phyloP scores from a whole-genome alignment of 192 early-diverging fungal genomes.

The Bifiguratus adelaidae region DNA sequence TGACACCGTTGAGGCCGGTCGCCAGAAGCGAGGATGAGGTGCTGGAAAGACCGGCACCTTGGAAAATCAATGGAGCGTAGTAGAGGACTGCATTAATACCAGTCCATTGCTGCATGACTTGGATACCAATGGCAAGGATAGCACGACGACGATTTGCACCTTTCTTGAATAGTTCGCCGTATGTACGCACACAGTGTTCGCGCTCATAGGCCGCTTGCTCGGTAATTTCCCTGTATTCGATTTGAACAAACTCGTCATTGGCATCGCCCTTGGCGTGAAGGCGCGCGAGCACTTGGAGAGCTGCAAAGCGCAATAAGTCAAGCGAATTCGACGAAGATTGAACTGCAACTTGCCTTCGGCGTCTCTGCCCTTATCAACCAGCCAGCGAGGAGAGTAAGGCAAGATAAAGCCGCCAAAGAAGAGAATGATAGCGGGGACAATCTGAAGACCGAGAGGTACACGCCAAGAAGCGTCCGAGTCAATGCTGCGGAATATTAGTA shows the following conservation, averaged over 20 bases:
- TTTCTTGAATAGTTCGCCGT: slow-evolving; percentile 46
- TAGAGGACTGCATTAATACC: slow-evolving; percentile 65
- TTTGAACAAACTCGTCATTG: slow-evolving; percentile 34
- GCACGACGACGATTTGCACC: slow-evolving; percentile 36
- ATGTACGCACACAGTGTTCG: slow-evolving; percentile 49
- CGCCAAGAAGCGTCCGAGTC: slow-evolving; percentile 37
- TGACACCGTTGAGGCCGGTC: slow-evolving; percentile 27
- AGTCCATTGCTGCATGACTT: slow-evolving; percentile 60
- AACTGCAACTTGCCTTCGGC: slow-evolving; percentile 32
- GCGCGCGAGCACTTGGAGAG: slow-evolving; percentile 49
- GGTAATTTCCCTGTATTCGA: slow-evolving; percentile 64
- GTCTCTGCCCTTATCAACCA: slow-evolving; percentile 30
- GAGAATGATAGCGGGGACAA: slow-evolving; percentile 54
- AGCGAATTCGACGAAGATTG: slow-evolving; percentile 31
- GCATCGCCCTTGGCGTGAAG: slow-evolving; percentile 53
- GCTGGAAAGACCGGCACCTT: slow-evolving; percentile 16
- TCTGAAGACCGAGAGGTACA: slow-evolving; percentile 58
- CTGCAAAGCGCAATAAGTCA: slow-evolving; percentile 42
- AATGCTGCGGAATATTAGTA: slow-evolving; percentile 4
- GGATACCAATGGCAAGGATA: slow-evolving; percentile 55
- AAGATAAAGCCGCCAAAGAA: slow-evolving; percentile 49
- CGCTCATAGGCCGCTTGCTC: slow-evolving; percentile 54
- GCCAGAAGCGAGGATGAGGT: slow-evolving; percentile 18
- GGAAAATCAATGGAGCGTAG: slow-evolving; percentile 32
- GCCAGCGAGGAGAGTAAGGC: slow-evolving; percentile 65